Evolutionary conservation across 306 rosid species (phyloP).

Genomic region (Fagus crenata): DNA sequence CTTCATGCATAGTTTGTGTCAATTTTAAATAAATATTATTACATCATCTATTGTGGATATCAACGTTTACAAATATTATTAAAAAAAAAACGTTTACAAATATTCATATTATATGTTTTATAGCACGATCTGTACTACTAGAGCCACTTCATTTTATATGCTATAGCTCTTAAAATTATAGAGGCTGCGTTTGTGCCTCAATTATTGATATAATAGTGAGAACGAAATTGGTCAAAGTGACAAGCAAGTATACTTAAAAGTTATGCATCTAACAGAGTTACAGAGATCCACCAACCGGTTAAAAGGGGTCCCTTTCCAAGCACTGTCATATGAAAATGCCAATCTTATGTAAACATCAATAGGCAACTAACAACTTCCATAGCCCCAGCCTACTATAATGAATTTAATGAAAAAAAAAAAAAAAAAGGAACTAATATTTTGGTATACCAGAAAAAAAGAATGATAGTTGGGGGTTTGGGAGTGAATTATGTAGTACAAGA

Average conservation of each 20-base stretch:
- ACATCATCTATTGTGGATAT: too few relatives aligned
- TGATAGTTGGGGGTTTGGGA: background rate
- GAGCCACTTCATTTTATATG: too few relatives aligned
- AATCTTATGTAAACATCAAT: too few relatives aligned
- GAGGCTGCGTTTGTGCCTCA: background rate
- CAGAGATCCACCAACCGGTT: background rate
- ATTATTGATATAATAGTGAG: background rate
- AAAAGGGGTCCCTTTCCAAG: background rate
- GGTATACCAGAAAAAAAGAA: constrained; percentile 6
- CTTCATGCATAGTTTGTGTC: too few relatives aligned
- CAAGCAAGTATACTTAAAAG: background rate
- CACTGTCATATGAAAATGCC: background rate
- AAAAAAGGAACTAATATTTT: background rate
- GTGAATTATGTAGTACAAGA: background rate
- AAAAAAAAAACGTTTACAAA: too few relatives aligned
- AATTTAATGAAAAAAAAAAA: background rate
- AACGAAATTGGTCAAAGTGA: background rate
- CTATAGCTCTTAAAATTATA: too few relatives aligned
- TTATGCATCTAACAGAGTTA: background rate
- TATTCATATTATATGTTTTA: too few relatives aligned
- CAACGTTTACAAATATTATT: too few relatives aligned
- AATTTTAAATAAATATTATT: too few relatives aligned
- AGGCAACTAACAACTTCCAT: too few relatives aligned
- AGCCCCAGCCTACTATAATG: too few relatives aligned
- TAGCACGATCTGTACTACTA: too few relatives aligned